These are phyloP conservation scores for Linum trigynum DNA, from an alignment of 345 rosid species.

Conservation along the genomic window DNA sequence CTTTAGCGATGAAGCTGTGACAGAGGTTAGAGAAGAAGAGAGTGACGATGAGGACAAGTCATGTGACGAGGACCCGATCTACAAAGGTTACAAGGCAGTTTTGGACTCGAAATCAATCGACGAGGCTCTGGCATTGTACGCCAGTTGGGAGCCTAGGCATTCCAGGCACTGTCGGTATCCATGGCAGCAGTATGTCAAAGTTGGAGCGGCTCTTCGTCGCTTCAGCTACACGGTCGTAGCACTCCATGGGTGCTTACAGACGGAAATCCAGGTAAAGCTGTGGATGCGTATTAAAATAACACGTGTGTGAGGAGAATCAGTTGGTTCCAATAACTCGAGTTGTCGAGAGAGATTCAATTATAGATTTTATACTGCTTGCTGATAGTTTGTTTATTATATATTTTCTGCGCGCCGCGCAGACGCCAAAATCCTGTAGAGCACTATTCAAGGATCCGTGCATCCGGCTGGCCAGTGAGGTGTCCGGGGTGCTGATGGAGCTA, in stretches of 20 bases:
- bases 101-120: conserved; percentile 72
- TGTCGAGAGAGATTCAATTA: no score
- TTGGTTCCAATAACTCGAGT: no score
- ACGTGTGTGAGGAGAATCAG: no score
- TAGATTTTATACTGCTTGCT: no score
- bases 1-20: conserved; percentile 30
- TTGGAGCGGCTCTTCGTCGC: conserved; percentile 76
- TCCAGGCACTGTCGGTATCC: conserved; percentile 52
- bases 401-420: conserved; percentile 19
- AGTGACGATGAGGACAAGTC: background rate
- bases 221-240: conserved; percentile 77
- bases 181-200: conserved; percentile 66
- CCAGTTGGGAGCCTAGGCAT: conserved; percentile 87
- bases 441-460: conserved; percentile 71
- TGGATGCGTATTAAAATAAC: no score
- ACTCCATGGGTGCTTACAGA: conserved; percentile 69
- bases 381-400: background rate
- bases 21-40: conserved; percentile 16
- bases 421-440: conserved; percentile 53
- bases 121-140: conserved; percentile 63
- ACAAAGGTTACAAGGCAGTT: conserved; percentile 61
- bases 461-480: conserved; percentile 54
- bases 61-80: conserved; percentile 39
- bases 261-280: conserved; percentile 65
- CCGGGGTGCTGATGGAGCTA: conserved; percentile 49